Evolutionary conservation across 2,329 filamentous ascomycete species (phyloP).

Genomic region (Stemphylium beticola): DNA sequence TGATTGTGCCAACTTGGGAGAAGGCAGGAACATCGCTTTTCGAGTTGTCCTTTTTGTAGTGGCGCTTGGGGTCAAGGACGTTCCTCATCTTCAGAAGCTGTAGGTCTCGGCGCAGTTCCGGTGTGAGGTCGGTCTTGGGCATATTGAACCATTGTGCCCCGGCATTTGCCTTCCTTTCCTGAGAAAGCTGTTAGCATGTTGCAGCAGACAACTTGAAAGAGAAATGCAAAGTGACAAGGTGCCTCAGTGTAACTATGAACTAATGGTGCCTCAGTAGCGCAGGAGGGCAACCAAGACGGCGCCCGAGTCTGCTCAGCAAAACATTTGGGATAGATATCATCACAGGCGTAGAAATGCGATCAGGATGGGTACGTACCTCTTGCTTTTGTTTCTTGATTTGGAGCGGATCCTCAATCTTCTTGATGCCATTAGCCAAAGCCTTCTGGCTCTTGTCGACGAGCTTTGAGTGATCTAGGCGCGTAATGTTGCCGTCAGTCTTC

Average conservation of each 20-base stretch:
- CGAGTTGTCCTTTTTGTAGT: slow-evolving; percentile 85
- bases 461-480: slow-evolving; percentile 59
- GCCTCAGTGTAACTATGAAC: slow-evolving; percentile 79
- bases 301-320: slow-evolving; percentile 74
- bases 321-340: slow-evolving; percentile 77
- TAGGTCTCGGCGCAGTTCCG: slow-evolving; percentile 85
- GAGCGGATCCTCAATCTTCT: slow-evolving; percentile 62
- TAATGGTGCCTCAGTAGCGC: slow-evolving; percentile 71
- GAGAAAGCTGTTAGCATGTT: slow-evolving; percentile 31
- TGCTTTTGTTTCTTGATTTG: slow-evolving; percentile 52
- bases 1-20: slow-evolving; percentile 85
- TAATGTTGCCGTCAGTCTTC: slow-evolving; percentile 58
- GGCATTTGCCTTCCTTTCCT: slow-evolving; percentile 70
- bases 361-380: slow-evolving; percentile 56
- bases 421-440: slow-evolving; percentile 55
- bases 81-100: slow-evolving; percentile 89
- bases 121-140: slow-evolving; percentile 81
- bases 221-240: slow-evolving; percentile 13
- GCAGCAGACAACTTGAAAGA: slow-evolving; percentile 7
- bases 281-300: slow-evolving; percentile 82
- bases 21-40: slow-evolving; percentile 78
- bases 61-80: slow-evolving; percentile 84
- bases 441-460: slow-evolving; percentile 57
- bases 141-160: slow-evolving; percentile 88
- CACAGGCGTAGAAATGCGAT: slow-evolving; percentile 55